Evolutionary conservation across 1,284 basidiomycete genomes (phyloP).

Genomic region (Polyporus tsugae): DNA sequence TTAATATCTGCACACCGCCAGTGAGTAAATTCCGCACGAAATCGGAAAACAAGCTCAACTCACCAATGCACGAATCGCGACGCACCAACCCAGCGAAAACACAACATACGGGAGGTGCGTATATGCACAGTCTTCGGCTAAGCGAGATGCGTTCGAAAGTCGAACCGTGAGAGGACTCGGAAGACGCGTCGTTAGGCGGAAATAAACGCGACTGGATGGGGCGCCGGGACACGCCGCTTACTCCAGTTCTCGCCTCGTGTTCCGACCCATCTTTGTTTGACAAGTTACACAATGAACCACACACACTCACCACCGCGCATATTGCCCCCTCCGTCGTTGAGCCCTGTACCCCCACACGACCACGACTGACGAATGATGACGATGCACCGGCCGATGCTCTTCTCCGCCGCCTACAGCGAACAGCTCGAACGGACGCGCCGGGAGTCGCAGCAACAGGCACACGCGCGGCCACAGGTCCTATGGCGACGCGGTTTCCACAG

Average conservation of each 20-base stretch:
- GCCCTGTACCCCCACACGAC: conserved; percentile 13
- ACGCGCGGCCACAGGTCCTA: conserved; percentile 18
- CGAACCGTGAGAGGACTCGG: conserved; percentile 1
- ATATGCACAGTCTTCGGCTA: background rate
- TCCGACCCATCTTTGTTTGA: conserved; percentile 26
- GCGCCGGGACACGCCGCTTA: conserved; percentile 26
- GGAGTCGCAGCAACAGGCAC: conserved; percentile 21
- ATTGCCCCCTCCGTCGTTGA: conserved; percentile 20
- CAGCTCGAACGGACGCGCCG: conserved; percentile 28
- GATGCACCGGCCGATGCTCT: conserved; percentile 26
- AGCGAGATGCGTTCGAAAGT: background rate
- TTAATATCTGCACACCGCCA: background rate
- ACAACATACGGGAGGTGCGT: background rate
- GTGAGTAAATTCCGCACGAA: background rate
- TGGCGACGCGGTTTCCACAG: conserved; percentile 33
- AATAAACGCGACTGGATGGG: background rate
- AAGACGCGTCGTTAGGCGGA: background rate
- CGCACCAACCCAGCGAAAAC: background rate
- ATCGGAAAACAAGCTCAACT: background rate
- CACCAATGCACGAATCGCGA: background rate
- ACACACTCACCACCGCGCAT: conserved; percentile 29
- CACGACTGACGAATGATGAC: conserved; percentile 16
- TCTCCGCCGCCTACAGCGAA: conserved; percentile 33
- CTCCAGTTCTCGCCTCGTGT: conserved; percentile 30
- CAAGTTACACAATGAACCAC: conserved; percentile 29